Base-by-base conservation (phyloP, 805 yeast genomes). In the Kodamaea nitidulidarum region DNA sequence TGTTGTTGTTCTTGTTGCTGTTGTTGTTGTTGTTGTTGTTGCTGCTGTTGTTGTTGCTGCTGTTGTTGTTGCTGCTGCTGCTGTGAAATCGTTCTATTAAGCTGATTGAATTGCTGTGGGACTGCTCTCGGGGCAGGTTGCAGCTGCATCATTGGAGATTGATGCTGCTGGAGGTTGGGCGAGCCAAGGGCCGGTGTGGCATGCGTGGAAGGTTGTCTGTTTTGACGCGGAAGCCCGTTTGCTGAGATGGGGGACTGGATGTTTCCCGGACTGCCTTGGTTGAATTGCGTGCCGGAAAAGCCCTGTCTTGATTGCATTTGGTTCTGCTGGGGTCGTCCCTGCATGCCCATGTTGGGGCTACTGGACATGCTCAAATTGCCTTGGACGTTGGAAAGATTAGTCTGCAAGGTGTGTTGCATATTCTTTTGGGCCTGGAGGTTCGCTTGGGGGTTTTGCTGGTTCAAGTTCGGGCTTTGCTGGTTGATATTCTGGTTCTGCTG, bases 401-500 rank as follows among this genome's bases (percentile, higher is more conserved):
- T 14, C 12, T 27, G 31, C 14, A 27, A 27, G 16, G 4, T 14
- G 12, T 27, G 15, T 14, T 27, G 31, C 31, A 27, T 14, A 10
- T 14, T 27, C 9, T 27, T 27, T 12, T 10, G 27, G 12, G 27
- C 27, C 12, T 25, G 31, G 7, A 27, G 11, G 31, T 27, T 27
- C 10, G 28, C 28, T 25, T 25, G 28, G 5, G 16, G 11, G n/a
- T 32, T 32, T 16, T 14, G 24, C 12, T 18, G 24, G 8, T 20
- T 20, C 22, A 20, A 20, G 8, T 20, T 20, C 22, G 5, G 22
- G 22, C 22, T 8, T 24, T n/a, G n/a, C n/a, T n/a, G n/a, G 42
- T 61, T 57, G 55, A 71, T 52, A 37, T 60, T 34, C 41, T 54
- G 57, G 41, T 57, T 58, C 47, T 38, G 39, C 32, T 11, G 27